Base-by-base conservation (phyloP, 257 asterid species). In the Voacanga thouarsii region DNA sequence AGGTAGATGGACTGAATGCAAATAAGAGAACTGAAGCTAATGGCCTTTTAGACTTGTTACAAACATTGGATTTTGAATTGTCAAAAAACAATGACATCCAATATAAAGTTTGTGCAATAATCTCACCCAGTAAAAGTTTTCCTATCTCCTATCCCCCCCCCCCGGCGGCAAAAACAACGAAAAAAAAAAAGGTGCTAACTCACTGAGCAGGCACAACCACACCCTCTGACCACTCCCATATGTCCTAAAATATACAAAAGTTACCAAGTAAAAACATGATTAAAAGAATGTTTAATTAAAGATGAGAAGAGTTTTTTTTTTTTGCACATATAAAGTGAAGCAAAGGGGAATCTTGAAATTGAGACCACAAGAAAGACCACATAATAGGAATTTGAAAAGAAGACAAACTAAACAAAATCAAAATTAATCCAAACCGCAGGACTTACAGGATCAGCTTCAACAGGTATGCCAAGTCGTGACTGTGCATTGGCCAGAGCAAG, bases 401-500 rank as follows among this genome's bases (percentile, higher is more conserved):
- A n/a, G 26, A 8, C 39, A 49, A 61, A 18, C 59, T 24, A 15
- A 39, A 18, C 16, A 19, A 7, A 3, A 26, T 14, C n/a, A 73
- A 39, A 21, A n/a, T 5, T 21, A 37, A 39, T 65, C 26, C 44
- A 74, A 71, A 66, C 49, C 2, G 37, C 21, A 56, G 15, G 26
- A 79, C 86, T 79, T 74, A 82, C 83, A 11, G 97, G 97, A 86
- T 95, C 94, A 70, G 97, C 87, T 26, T 82, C 96, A 84, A 75
- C 80, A 26, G 93, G 97, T 74, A 93, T 82, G 75, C 88, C 92
- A 83, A 93, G 94, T 56, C 90, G 92, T 63, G 99, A 91, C 83
- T 95, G 99, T 53, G 96, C 88, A 67, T 95, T 95, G 79, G 94
- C 98, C 84, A 93, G 85, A 81, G 92, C 79, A 68, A 95, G 98